phyloP scores from a whole-genome alignment of 1,139 yeast genomes.

The Candida sanyaensis region DNA sequence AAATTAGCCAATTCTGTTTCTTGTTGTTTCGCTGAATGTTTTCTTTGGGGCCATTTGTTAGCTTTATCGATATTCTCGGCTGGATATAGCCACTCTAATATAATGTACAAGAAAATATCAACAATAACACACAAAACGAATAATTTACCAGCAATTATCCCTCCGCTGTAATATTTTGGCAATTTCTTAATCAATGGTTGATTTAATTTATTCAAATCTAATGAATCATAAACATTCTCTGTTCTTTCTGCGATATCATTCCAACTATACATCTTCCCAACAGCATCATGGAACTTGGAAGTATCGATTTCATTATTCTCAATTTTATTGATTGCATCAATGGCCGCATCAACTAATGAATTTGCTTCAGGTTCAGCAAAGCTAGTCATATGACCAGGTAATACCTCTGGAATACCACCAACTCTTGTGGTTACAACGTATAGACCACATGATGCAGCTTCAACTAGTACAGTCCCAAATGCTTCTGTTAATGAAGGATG shows the following conservation, averaged over 20 bases:
- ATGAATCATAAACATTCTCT: constrained; percentile 71
- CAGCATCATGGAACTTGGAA: constrained; percentile 72
- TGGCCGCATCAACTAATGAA: constrained; percentile 68
- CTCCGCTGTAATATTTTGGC: constrained; percentile 68
- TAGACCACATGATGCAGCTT: constrained; percentile 96
- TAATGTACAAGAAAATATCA: constrained; percentile 63
- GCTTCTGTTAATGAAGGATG: constrained; percentile 97
- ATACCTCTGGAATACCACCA: constrained; percentile 97
- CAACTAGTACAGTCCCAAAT: constrained; percentile 95
- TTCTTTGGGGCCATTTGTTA: constrained; percentile 69
- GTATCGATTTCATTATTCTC: constrained; percentile 67
- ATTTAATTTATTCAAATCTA: constrained; percentile 44
- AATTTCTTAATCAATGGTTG: constrained; percentile 53
- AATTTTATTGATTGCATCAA: constrained; percentile 62
- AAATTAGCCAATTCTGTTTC: not conserved
- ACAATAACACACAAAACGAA: constrained; percentile 78
- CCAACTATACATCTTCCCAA: constrained; percentile 91
- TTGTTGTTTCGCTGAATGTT: not conserved
- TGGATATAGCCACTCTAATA: constrained; percentile 77
- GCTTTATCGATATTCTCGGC: constrained; percentile 66
- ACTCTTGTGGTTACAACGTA: constrained; percentile 94
- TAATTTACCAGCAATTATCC: constrained; percentile 81
- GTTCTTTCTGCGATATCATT: constrained; percentile 84
- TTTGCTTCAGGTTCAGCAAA: constrained; percentile 86
- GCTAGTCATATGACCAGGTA: constrained; percentile 91